Evolutionary conservation across 2,329 filamentous ascomycete genomes (phyloP).

Genomic region (Lomentospora prolificans): DNA sequence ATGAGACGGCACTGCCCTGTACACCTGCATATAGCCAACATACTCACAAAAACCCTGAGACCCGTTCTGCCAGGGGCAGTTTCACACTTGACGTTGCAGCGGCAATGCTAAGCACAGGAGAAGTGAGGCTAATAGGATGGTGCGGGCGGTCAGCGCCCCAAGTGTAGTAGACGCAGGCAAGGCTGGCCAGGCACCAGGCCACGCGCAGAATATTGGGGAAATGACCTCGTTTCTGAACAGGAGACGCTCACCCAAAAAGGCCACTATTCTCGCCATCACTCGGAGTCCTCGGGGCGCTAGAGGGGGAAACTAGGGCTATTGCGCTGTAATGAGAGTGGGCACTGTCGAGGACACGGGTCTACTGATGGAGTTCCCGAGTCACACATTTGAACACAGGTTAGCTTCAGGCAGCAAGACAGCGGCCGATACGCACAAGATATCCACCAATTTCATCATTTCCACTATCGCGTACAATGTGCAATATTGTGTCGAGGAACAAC

Average conservation of each 20-base stretch:
- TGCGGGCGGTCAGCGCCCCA: not conserved
- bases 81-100: conserved; percentile 1
- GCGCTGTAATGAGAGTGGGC: not conserved
- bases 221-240: not conserved
- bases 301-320: not conserved
- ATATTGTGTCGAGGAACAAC: too few relatives aligned
- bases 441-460: too few relatives aligned
- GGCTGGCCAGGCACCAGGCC: not conserved
- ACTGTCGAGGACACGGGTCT: not conserved
- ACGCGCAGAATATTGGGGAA: not conserved
- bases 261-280: not conserved
- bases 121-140: not conserved
- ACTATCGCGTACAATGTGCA: too few relatives aligned
- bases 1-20: not conserved
- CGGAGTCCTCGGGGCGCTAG: not conserved
- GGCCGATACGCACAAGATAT: too few relatives aligned
- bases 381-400: not conserved
- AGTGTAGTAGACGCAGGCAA: not conserved
- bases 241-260: not conserved
- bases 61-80: not conserved
- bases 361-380: not conserved
- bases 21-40: conserved; percentile 1
- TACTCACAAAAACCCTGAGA: not conserved
- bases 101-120: not conserved
- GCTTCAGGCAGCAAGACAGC: not conserved